These are phyloP conservation scores for Fraxinus anomala DNA, from an alignment of 257 asterid genomes.

Conservation along the genomic window DNA sequence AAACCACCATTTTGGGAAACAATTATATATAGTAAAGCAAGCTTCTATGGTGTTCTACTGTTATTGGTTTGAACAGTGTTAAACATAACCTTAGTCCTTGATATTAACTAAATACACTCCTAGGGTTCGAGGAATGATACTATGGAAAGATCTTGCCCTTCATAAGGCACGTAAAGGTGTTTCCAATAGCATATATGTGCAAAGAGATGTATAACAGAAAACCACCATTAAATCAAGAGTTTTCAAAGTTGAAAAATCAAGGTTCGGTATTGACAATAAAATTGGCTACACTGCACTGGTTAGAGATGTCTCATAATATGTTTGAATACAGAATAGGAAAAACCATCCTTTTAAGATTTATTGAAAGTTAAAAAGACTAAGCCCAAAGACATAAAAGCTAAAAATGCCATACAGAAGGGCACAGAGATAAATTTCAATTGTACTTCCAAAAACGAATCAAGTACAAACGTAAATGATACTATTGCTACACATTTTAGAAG, in stretches of 20 bases:
- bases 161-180: not conserved
- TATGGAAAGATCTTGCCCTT: constrained; percentile 17
- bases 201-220: not conserved
- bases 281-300: not conserved
- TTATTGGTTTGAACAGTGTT: not conserved
- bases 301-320: constrained; percentile 7
- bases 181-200: not conserved
- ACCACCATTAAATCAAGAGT: not conserved
- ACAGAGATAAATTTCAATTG: not conserved
- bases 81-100: constrained; percentile 3
- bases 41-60: not conserved
- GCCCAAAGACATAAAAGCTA: constrained; percentile 9
- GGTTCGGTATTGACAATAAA: constrained; percentile 4
- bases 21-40: constrained; percentile 18
- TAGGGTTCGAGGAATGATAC: not conserved
- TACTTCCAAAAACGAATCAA: constrained; percentile 5
- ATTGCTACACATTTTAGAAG: constrained; percentile 15
- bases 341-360: not conserved
- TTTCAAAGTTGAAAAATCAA: not conserved
- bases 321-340: not conserved
- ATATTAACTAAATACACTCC: constrained; percentile 4
- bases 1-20: constrained; percentile 23
- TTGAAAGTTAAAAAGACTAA: not conserved
- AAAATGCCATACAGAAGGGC: constrained; percentile 1
- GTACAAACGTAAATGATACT: constrained; percentile 4